phyloP scores from a whole-genome alignment of 2,329 filamentous ascomycete species.

The Fusarium globosum region DNA sequence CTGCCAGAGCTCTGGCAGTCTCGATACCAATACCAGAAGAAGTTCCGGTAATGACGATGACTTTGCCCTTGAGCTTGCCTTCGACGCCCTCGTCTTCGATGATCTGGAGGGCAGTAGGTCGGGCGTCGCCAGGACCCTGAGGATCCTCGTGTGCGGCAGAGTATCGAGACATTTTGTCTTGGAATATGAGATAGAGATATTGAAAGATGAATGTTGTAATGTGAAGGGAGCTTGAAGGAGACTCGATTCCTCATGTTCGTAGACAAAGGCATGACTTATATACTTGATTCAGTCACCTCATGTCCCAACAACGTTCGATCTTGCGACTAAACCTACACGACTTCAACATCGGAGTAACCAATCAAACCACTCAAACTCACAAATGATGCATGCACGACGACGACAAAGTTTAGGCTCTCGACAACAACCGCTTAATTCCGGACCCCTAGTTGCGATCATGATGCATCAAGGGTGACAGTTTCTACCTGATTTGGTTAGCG shows the following conservation, averaged over 20 bases:
- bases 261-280: background rate
- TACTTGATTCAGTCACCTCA: background rate
- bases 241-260: too few species aligned
- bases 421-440: background rate
- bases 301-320: background rate
- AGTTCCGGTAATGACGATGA: slow-evolving; percentile 57
- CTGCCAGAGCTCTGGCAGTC: slow-evolving; percentile 56
- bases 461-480: slow-evolving; percentile 21
- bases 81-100: slow-evolving; percentile 50
- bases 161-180: slow-evolving; percentile 16
- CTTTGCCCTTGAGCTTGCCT: slow-evolving; percentile 50
- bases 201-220: background rate
- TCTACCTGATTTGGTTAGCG: slow-evolving; percentile 27
- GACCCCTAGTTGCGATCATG: background rate
- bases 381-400: background rate
- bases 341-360: background rate
- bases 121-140: slow-evolving; percentile 52
- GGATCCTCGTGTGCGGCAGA: slow-evolving; percentile 22
- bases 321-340: background rate
- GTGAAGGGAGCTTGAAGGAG: background rate
- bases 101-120: slow-evolving; percentile 55
- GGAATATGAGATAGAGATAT: background rate
- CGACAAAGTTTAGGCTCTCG: too few species aligned
- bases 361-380: background rate
- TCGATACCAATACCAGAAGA: slow-evolving; percentile 58